A percentile compares a stretch with the other conserved stretches of the same genome.
Conservation (phyloP, 164 flowering plant genomes). For the Amborella trichopoda region DNA sequence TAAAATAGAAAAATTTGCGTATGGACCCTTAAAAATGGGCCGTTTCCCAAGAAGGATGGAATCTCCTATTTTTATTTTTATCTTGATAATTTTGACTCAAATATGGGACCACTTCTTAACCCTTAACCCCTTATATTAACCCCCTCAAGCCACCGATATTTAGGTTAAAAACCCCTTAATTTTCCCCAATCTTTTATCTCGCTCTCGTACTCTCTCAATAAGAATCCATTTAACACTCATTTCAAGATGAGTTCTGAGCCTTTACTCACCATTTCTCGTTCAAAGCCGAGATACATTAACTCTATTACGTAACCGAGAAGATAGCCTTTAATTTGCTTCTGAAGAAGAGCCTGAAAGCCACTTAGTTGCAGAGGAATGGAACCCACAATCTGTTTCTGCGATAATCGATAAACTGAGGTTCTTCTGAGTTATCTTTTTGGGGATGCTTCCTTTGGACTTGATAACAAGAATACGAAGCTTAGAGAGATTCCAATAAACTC, state of each 20-base stretch:
- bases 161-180: no score
- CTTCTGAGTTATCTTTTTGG: slow-evolving; percentile 4
- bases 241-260: slow-evolving; percentile 1
- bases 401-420: slow-evolving; percentile 4
- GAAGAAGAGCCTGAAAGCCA: slow-evolving; percentile 2
- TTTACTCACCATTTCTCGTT: slow-evolving; percentile 8
- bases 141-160: no score
- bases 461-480: slow-evolving; percentile 11
- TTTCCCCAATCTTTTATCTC: no score
- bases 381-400: slow-evolving; percentile 11
- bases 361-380: slow-evolving; percentile 6
- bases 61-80: no score
- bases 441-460: slow-evolving; percentile 7
- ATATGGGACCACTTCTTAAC: no score
- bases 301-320: slow-evolving; percentile 6
- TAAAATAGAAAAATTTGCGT: no score
- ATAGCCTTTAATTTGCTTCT: background rate
- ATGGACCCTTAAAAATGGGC: no score
- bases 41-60: no score
- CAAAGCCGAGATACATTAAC: slow-evolving; percentile 1
- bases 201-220: no score
- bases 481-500: slow-evolving; percentile 7
- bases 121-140: no score
- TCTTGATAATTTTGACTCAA: no score
- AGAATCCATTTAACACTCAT: no score